These are phyloP conservation scores for Malassezia cuniculi DNA, from an alignment of 1,284 basidiomycete species.

Conservation along the genomic window DNA sequence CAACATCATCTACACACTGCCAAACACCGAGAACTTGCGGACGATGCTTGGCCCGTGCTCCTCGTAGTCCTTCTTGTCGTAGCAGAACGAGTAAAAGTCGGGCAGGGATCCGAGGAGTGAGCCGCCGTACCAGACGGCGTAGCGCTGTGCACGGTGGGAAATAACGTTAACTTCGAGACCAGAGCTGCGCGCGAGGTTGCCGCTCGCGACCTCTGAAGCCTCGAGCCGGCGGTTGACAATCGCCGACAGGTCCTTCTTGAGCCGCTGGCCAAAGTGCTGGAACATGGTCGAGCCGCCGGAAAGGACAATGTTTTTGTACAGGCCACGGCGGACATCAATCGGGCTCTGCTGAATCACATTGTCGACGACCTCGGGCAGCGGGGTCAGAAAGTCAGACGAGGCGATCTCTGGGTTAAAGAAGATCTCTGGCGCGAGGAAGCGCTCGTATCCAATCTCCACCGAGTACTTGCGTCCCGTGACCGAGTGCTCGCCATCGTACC, in stretches of 20 bases:
- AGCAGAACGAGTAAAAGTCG: slow-evolving; percentile 93
- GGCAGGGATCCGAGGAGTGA: slow-evolving; percentile 60
- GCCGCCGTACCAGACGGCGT: slow-evolving; percentile 98
- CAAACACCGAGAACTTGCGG: slow-evolving; percentile 36
- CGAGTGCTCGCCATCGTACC: slow-evolving; percentile 81
- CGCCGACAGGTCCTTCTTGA: slow-evolving; percentile 87
- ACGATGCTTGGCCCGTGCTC: slow-evolving; percentile 93
- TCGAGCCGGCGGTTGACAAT: slow-evolving; percentile 83
- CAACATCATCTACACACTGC: slow-evolving; percentile 19
- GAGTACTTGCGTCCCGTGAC: slow-evolving; percentile 83
- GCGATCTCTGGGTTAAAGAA: slow-evolving; percentile 99
- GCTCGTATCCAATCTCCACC: slow-evolving; percentile 92
- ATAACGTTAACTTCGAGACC: slow-evolving; percentile 59
- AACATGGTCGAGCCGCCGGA: slow-evolving; percentile 96
- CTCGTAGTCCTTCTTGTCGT: slow-evolving; percentile 93
- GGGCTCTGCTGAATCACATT: slow-evolving; percentile 89
- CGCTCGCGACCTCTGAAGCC: slow-evolving; percentile 61
- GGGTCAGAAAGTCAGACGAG: slow-evolving; percentile 93
- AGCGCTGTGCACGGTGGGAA: slow-evolving; percentile 90
- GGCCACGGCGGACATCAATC: slow-evolving; percentile 80
- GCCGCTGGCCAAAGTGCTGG: slow-evolving; percentile 86
- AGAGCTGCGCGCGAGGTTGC: slow-evolving; percentile 55
- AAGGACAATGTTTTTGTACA: slow-evolving; percentile 94
- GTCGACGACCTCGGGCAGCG: slow-evolving; percentile 91
- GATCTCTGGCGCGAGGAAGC: slow-evolving; percentile 96